Base-by-base conservation (phyloP, 176 grass and related monocot species). In the Avena sativa region DNA sequence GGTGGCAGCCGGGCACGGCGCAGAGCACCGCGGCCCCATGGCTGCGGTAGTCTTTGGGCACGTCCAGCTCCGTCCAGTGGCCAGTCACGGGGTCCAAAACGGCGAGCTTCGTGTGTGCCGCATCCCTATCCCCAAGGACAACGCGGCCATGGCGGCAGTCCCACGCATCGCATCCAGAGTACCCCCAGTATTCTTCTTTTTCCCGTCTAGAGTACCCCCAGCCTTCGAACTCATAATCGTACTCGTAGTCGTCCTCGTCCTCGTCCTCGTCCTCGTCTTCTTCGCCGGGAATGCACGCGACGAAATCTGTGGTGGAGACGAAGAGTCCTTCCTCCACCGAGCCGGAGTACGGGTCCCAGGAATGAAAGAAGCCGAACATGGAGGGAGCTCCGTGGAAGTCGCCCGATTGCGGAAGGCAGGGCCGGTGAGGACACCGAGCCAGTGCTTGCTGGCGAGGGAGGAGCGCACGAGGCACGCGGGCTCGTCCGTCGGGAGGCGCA, bases 321-420 rank as follows among this genome's bases (percentile, higher is more conserved):
- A 66, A 66, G 63, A 66, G 25, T 32, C 14, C 26, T 66, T 32
- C 13, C 11, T 66, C 26, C 63, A 15, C 63, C 26, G 1, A 66
- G 63, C 13, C 13, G 26, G 12, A 32, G 62, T 30, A 26, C 21
- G 3, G 21, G 21, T 9, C 4, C 3, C n/a, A 1, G 9, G 60
- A 65, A 12, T 26, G 2, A 8, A 66, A 66, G 63, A 32, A 66
- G 12, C 63, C 63, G 63, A 32, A 26, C 63, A 66, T 66, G 26
- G 63, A 66, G 63, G 63, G 63, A 66, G 63, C 63, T 66, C 63
- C 63, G 63, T 66, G 63, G 63, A 66, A 66, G 63, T 66, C 63
- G 12, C 63, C 63, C 63, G 25, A 66, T 2, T 66, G 26, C 63
- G 63, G 26, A 66, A 66, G 26, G 63, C 63, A 32, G 26, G 63